Conservation (phyloP, 768 basidiomycete species). For the Psilocybe sp. region DNA sequence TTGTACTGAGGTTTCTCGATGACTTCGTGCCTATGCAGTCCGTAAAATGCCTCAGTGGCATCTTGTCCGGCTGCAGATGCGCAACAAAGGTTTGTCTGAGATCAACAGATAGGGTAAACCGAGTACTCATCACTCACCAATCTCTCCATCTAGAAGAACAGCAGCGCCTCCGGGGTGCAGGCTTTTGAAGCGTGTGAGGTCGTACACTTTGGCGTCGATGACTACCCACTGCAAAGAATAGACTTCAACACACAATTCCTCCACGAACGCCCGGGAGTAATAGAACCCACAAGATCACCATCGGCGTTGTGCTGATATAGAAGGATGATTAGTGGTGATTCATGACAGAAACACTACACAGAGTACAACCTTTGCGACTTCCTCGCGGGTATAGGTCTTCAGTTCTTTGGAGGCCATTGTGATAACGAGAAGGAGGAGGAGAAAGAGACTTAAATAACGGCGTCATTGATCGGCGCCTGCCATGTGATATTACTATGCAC, state of each 20-base stretch:
- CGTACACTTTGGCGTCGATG: constrained; percentile 83
- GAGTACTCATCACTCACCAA: constrained; percentile 49
- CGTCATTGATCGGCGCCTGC: neutral
- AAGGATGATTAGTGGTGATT: constrained; percentile 10
- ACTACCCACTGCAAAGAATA: constrained; percentile 65
- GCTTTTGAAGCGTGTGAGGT: constrained; percentile 75
- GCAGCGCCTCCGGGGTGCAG: constrained; percentile 85
- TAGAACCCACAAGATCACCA: constrained; percentile 53
- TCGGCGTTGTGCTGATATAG: constrained; percentile 65
- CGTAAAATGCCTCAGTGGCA: constrained; percentile 87
- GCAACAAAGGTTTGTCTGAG: neutral
- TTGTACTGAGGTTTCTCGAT: constrained; percentile 73
- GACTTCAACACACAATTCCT: too few species aligned
- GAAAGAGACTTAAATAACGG: neutral
- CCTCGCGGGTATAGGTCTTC: constrained; percentile 36
- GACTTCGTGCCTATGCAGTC: constrained; percentile 88
- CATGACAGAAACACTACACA: neutral
- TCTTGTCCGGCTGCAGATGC: constrained; percentile 73
- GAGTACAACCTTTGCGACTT: constrained; percentile 38
- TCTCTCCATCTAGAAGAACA: constrained; percentile 73
- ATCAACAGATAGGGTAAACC: neutral
- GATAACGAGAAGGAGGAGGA: neutral
- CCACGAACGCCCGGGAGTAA: too few species aligned
- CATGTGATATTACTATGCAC: too few species aligned
- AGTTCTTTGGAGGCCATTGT: constrained; percentile 33